Evolutionary conservation across 2,329 filamentous ascomycete genomes (phyloP).

Genomic region (Ophiostoma perfectum): DNA sequence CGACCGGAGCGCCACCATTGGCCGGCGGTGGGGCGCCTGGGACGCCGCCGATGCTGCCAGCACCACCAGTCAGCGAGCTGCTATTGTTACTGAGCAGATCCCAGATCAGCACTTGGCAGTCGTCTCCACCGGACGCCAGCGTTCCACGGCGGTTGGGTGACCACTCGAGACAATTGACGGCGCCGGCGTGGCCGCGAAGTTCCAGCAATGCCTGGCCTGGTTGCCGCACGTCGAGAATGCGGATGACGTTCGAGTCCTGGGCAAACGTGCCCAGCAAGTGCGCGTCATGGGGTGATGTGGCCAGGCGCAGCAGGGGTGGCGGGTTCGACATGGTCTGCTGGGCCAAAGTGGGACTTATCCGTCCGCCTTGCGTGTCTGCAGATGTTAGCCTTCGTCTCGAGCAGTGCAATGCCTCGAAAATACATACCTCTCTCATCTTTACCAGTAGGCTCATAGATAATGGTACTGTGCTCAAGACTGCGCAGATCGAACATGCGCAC

Average conservation of each 20-base stretch:
- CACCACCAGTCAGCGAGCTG: constrained; percentile 19
- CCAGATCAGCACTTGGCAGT: constrained; percentile 88
- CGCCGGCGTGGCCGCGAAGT: constrained; percentile 77
- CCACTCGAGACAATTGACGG: constrained; percentile 95
- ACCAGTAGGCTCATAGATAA: constrained; percentile 95
- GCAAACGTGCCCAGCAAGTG: constrained; percentile 97
- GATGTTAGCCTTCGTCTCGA: not conserved
- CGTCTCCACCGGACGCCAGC: constrained; percentile 85
- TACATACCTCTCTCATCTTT: constrained; percentile 67
- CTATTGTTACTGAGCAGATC: constrained; percentile 70
- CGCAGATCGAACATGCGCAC: constrained; percentile 98
- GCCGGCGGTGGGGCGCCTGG: constrained; percentile 25
- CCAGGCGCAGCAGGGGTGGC: constrained; percentile 71
- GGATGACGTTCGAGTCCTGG: constrained; percentile 83
- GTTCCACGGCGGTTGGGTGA: constrained; percentile 76
- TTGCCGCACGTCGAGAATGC: constrained; percentile 92
- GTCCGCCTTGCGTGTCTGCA: constrained; percentile 52
- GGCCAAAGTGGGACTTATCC: constrained; percentile 67
- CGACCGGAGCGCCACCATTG: constrained; percentile 48
- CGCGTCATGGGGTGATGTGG: constrained; percentile 89
- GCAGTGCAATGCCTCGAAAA: not conserved
- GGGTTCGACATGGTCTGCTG: constrained; percentile 73
- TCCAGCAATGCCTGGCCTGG: constrained; percentile 92
- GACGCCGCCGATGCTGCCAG: not conserved
- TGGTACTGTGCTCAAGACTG: constrained; percentile 94